These are phyloP conservation scores for Pulveroboletus sp. DNA, from an alignment of 768 basidiomycete species.

Conservation along the genomic window DNA sequence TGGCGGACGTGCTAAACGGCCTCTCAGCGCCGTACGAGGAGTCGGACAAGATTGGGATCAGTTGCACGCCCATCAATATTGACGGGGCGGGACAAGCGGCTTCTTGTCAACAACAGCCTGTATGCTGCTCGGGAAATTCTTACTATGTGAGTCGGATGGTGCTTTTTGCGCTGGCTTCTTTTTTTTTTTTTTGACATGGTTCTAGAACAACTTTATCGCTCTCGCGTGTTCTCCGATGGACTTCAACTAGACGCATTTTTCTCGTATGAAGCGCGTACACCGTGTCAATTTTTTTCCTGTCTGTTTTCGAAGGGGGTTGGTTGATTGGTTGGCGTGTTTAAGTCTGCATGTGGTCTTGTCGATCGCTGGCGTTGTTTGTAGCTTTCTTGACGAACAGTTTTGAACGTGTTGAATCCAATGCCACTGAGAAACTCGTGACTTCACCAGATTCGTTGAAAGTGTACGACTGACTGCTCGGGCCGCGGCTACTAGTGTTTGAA, in stretches of 20 bases:
- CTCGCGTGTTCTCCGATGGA: conserved; percentile 25
- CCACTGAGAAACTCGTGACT: no score
- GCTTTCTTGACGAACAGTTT: background rate
- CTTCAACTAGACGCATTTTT: conserved; percentile 18
- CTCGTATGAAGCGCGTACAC: background rate
- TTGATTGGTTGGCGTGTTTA: background rate
- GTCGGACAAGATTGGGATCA: conserved; percentile 22
- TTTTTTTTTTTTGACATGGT: background rate
- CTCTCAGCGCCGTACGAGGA: conserved; percentile 12
- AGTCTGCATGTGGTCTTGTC: background rate
- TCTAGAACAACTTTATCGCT: conserved; percentile 17
- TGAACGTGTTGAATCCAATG: no score
- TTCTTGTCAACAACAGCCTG: conserved; percentile 22
- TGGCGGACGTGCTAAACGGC: conserved; percentile 1
- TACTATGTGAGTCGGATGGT: conserved; percentile 15
- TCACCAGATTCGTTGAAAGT: no score
- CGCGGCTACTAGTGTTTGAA: no score
- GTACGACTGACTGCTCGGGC: no score
- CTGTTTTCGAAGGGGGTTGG: conserved; percentile 5
- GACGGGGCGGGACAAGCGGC: conserved; percentile 19
- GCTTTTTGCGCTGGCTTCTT: background rate
- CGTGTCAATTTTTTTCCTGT: background rate
- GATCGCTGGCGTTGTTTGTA: background rate
- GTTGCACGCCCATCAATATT: conserved; percentile 21
- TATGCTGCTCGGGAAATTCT: conserved; percentile 23